These are phyloP conservation scores for Acanthamoeba healyi DNA, from an alignment of 208 protist species.

Conservation along the genomic window DNA sequence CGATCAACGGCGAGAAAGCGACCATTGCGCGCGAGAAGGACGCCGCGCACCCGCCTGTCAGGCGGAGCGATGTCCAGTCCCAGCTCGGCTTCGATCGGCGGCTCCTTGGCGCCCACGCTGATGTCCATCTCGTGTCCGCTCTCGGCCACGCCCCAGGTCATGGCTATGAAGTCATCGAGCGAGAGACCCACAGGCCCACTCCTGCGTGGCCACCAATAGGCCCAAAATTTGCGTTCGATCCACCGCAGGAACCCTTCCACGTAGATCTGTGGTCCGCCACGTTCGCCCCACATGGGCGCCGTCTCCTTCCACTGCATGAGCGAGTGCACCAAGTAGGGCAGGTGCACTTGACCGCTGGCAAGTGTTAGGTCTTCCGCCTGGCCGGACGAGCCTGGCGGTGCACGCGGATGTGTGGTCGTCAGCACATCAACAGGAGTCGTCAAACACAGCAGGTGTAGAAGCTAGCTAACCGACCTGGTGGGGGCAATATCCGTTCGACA, in stretches of 20 bases:
- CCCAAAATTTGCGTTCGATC: constrained; percentile 23
- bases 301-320: constrained; percentile 32
- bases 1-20: not conserved
- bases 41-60: not conserved
- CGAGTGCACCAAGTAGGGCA: constrained; percentile 17
- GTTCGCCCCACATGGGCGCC: not conserved
- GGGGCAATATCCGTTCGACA: not conserved
- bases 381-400: not conserved
- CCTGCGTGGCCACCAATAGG: not conserved
- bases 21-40: not conserved
- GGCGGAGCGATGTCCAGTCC: not conserved
- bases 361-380: not conserved
- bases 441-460: too few relatives aligned
- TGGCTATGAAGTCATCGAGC: not conserved
- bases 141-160: not conserved
- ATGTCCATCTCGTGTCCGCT: not conserved
- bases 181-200: not conserved
- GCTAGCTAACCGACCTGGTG: too few relatives aligned
- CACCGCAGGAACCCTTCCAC: constrained; percentile 7
- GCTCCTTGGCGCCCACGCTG: not conserved
- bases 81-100: not conserved
- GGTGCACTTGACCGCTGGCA: constrained; percentile 10
- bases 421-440: too few relatives aligned
- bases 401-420: too few relatives aligned
- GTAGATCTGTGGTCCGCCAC: not conserved